These are phyloP conservation scores for Cercospora sesami DNA, from an alignment of 2,329 filamentous ascomycete species.

Conservation along the genomic window DNA sequence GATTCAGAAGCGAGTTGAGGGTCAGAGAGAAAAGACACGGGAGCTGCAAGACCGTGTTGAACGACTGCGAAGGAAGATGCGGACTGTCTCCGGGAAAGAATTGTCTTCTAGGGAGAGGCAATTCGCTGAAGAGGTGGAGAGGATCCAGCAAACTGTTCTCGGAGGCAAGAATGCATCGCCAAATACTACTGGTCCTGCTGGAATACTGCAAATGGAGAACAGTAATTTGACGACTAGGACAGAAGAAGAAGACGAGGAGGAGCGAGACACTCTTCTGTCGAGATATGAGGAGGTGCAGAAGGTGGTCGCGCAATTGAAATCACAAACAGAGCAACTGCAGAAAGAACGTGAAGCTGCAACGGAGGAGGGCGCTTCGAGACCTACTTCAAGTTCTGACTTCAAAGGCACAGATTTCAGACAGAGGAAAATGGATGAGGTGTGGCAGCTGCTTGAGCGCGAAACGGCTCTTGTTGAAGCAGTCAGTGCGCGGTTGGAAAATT, in stretches of 20 bases:
- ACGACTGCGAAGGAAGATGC: slow-evolving; percentile 53
- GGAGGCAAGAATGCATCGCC: slow-evolving; percentile 32
- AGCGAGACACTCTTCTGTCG: slow-evolving; percentile 22
- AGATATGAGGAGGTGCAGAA: slow-evolving; percentile 32
- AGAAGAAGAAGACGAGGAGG: slow-evolving; percentile 14
- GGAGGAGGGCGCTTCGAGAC: slow-evolving; percentile 31
- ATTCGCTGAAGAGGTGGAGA: slow-evolving; percentile 59
- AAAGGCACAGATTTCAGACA: slow-evolving; percentile 50
- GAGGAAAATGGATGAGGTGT: slow-evolving; percentile 65
- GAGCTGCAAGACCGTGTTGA: slow-evolving; percentile 62
- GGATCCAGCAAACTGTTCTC: slow-evolving; percentile 40
- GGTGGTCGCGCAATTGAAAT: slow-evolving; percentile 33
- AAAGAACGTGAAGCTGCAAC: slow-evolving; percentile 34
- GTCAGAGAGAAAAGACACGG: slow-evolving; percentile 58
- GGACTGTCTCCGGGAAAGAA: slow-evolving; percentile 52
- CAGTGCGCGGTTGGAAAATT: slow-evolving; percentile 60
- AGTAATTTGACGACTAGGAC: slow-evolving; percentile 24
- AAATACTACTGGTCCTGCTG: slow-evolving; percentile 23
- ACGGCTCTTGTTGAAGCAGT: slow-evolving; percentile 68
- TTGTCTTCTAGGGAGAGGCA: slow-evolving; percentile 63
- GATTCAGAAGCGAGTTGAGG: slow-evolving; percentile 60
- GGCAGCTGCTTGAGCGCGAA: slow-evolving; percentile 64
- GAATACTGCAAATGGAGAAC: slow-evolving; percentile 37
- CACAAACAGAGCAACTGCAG: slow-evolving; percentile 34
- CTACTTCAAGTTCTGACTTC: slow-evolving; percentile 53